These are phyloP conservation scores for Lentinus tigrinus DNA, from an alignment of 768 basidiomycete species.

Conservation along the genomic window DNA sequence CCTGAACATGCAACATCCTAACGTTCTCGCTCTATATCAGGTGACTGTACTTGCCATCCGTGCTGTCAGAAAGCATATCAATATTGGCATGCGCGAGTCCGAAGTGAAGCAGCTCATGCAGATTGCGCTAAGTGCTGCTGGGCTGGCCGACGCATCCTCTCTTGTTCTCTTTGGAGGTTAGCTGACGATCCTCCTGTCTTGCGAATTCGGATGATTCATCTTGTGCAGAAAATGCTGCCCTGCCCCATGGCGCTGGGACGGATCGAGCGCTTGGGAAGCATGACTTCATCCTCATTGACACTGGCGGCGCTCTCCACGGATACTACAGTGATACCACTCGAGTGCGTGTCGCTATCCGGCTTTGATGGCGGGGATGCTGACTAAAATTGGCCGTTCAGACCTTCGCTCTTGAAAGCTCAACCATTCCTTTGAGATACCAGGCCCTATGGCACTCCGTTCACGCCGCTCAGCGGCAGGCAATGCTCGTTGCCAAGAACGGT, in stretches of 20 bases:
- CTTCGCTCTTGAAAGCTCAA: conserved; percentile 58
- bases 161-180: conserved; percentile 79
- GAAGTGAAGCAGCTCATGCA: conserved; percentile 59
- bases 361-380: not conserved
- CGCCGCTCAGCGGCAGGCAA: conserved; percentile 58
- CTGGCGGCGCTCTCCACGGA: conserved; percentile 67
- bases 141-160: conserved; percentile 56
- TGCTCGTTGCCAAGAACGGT: conserved; percentile 46
- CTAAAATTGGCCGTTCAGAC: conserved; percentile 40
- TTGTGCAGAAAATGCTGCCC: conserved; percentile 73
- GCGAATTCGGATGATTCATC: not conserved
- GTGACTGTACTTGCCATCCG: conserved; percentile 77
- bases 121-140: conserved; percentile 53
- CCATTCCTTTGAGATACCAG: conserved; percentile 39
- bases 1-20: too few relatives aligned
- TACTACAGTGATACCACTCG: conserved; percentile 80
- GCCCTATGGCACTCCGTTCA: conserved; percentile 66
- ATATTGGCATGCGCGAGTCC: conserved; percentile 76
- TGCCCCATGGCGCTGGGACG: conserved; percentile 80
- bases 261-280: conserved; percentile 53
- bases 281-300: conserved; percentile 78
- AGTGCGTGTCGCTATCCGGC: conserved; percentile 38
- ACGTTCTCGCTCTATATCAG: too few relatives aligned
- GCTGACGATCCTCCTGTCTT: conserved; percentile 18
- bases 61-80: conserved; percentile 55